Percentiles rank a stretch among this genome's conserved stretches.
phyloP scores from a whole-genome alignment of 2,329 filamentous ascomycete genomes.

The Pseudogymnoascus sp. region DNA sequence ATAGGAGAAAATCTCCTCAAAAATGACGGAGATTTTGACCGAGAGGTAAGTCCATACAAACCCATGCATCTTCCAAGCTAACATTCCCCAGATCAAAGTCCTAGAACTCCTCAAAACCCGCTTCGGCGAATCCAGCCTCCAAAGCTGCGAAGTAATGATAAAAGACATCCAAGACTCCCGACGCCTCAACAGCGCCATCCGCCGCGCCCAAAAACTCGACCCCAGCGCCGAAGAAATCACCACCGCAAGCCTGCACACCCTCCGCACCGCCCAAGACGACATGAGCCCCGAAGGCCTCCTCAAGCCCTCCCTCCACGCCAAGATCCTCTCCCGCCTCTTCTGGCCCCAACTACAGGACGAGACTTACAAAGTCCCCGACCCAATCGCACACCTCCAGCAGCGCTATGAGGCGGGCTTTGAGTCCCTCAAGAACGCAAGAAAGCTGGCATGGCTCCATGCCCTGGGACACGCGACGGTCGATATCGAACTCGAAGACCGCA shows the following conservation, averaged over 20 bases:
- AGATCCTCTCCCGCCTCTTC: conserved; percentile 85
- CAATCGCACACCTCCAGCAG: conserved; percentile 52
- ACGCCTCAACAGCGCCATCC: conserved; percentile 60
- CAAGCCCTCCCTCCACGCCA: conserved; percentile 55
- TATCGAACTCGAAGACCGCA: conserved; percentile 74
- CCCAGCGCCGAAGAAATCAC: conserved; percentile 23
- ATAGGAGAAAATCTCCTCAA: conserved; percentile 73
- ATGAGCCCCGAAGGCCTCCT: conserved; percentile 26
- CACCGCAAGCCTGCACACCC: conserved; percentile 15
- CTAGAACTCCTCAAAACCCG: conserved; percentile 80
- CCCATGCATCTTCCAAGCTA: conserved; percentile 10
- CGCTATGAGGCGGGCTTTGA: conserved; percentile 71
- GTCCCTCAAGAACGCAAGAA: conserved; percentile 70
- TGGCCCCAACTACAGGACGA: conserved; percentile 78
- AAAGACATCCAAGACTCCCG: conserved; percentile 81
- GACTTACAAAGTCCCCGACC: conserved; percentile 53
- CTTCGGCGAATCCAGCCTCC: conserved; percentile 76
- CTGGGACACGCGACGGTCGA: conserved; percentile 73
- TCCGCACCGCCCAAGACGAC: conserved; percentile 24
- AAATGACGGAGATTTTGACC: conserved; percentile 60
- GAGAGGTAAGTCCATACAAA: conserved; percentile 41
- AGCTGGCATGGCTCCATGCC: conserved; percentile 79
- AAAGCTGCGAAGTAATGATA: conserved; percentile 96
- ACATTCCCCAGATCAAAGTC: conserved; percentile 51
- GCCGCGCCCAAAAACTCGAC: conserved; percentile 39